These are phyloP conservation scores for Globisporangium solare DNA, from an alignment of 352 stramenopile genomes.

Conservation along the genomic window DNA sequence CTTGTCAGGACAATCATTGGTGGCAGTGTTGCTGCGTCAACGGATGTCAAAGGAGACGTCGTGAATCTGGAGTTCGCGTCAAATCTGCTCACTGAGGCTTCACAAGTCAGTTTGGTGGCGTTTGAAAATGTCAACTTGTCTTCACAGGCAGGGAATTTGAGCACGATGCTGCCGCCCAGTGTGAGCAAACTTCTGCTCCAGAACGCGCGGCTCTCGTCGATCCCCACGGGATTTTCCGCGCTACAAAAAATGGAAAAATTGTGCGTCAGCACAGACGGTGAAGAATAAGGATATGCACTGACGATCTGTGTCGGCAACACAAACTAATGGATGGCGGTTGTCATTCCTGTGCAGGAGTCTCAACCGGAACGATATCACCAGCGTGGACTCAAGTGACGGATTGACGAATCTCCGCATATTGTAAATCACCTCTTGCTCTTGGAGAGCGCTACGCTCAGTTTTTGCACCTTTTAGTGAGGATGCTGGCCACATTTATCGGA, in stretches of 20 bases:
- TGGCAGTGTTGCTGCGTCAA: background rate
- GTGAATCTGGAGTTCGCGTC: background rate
- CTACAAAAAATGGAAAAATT: background rate
- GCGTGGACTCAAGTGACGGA: background rate
- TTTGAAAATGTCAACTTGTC: slow-evolving; percentile 1
- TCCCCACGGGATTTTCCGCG: background rate
- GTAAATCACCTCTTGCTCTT: background rate
- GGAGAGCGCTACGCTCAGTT: too few relatives aligned
- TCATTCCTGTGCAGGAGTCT: background rate
- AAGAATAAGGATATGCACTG: background rate
- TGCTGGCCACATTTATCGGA: too few relatives aligned
- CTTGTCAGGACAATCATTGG: background rate
- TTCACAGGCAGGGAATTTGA: background rate
- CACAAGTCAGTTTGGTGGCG: background rate
- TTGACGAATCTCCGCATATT: background rate
- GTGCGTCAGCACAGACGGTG: background rate
- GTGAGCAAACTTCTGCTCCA: slow-evolving; percentile 1
- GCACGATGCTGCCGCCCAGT: background rate
- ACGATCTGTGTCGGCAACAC: background rate
- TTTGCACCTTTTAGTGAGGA: too few relatives aligned
- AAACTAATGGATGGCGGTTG: too few relatives aligned
- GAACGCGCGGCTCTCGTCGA: background rate
- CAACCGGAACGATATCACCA: slow-evolving; percentile 2
- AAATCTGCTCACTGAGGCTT: background rate
- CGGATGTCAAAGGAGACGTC: background rate